Percentiles rank a stretch among this genome's conserved stretches.
phyloP scores from a whole-genome alignment of 1,284 basidiomycete genomes.

The Ganoderma sinense region DNA sequence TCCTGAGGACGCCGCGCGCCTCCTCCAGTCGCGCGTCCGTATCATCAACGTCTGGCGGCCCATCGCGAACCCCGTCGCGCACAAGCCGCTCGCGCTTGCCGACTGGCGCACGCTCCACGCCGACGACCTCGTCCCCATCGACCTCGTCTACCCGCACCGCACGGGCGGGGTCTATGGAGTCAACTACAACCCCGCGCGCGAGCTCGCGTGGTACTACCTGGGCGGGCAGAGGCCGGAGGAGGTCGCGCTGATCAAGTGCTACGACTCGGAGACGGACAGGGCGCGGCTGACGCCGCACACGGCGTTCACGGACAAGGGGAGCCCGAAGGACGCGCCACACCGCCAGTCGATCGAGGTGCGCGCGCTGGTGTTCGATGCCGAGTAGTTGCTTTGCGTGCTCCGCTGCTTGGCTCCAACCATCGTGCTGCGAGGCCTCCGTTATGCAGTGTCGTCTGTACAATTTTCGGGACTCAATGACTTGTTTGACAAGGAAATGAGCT shows the following conservation, averaged over 20 bases:
- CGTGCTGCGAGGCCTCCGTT: too few relatives aligned
- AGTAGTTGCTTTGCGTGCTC: too few relatives aligned
- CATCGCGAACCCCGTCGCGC: too few relatives aligned
- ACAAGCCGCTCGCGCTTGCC: too few relatives aligned
- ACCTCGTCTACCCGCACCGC: constrained; percentile 43
- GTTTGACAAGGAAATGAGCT: too few relatives aligned
- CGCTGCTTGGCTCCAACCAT: too few relatives aligned
- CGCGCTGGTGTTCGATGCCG: constrained; percentile 46
- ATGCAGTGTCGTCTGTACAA: too few relatives aligned
- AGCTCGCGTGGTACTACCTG: constrained; percentile 57
- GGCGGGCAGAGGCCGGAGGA: constrained; percentile 54
- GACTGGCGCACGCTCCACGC: too few relatives aligned
- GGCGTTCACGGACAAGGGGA: constrained; percentile 50
- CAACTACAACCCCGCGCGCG: constrained; percentile 41
- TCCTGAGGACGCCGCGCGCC: constrained; percentile 53
- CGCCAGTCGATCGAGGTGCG: constrained; percentile 53
- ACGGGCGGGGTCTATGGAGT: constrained; percentile 47
- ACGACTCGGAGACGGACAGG: constrained; percentile 41
- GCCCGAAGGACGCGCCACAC: constrained; percentile 47
- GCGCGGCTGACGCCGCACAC: constrained; percentile 55
- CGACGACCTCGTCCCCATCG: constrained; percentile 43
- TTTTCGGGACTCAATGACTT: too few relatives aligned
- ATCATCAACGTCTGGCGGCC: too few relatives aligned
- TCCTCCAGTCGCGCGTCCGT: too few relatives aligned
- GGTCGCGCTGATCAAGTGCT: constrained; percentile 56